Percentiles rank a stretch among this genome's conserved stretches.
Conservation (phyloP, 192 early-diverging fungal genomes). For the Umbelopsis vinacea region DNA sequence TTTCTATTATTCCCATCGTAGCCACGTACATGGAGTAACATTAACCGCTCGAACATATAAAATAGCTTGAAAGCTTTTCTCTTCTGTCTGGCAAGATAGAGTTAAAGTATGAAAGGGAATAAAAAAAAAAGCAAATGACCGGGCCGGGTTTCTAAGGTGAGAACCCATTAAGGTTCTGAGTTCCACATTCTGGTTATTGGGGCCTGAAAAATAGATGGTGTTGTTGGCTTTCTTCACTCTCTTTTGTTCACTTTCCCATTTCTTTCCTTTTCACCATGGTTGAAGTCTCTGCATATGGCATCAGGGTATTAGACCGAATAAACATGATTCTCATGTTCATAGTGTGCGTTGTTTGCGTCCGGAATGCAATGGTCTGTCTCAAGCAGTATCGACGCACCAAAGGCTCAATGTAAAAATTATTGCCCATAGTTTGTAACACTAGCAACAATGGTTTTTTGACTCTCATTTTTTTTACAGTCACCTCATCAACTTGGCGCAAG, state of each 20-base stretch:
- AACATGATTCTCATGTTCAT: conserved; percentile 40
- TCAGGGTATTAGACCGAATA: conserved; percentile 35
- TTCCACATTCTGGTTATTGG: not conserved
- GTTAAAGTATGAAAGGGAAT: not conserved
- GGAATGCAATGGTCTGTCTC: conserved; percentile 34
- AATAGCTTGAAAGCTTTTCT: too few relatives aligned
- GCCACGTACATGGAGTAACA: too few relatives aligned
- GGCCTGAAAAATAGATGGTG: not conserved
- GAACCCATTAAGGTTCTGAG: not conserved
- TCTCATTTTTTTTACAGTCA: conserved; percentile 21
- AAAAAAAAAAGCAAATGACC: not conserved
- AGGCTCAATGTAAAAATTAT: conserved; percentile 33
- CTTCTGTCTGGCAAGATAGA: not conserved
- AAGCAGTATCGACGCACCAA: conserved; percentile 32
- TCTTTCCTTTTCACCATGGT: conserved; percentile 27
- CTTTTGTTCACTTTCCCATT: not conserved
- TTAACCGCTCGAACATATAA: too few relatives aligned
- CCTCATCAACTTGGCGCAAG: conserved; percentile 38
- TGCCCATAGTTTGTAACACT: not conserved
- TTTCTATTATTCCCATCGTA: too few relatives aligned
- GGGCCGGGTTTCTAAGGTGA: not conserved
- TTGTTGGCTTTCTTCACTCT: not conserved
- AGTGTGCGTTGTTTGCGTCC: conserved; percentile 29
- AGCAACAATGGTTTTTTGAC: not conserved
- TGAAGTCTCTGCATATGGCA: conserved; percentile 31